phyloP scores from a whole-genome alignment of 202 grass and related monocot genomes.

The Setaria italica region DNA sequence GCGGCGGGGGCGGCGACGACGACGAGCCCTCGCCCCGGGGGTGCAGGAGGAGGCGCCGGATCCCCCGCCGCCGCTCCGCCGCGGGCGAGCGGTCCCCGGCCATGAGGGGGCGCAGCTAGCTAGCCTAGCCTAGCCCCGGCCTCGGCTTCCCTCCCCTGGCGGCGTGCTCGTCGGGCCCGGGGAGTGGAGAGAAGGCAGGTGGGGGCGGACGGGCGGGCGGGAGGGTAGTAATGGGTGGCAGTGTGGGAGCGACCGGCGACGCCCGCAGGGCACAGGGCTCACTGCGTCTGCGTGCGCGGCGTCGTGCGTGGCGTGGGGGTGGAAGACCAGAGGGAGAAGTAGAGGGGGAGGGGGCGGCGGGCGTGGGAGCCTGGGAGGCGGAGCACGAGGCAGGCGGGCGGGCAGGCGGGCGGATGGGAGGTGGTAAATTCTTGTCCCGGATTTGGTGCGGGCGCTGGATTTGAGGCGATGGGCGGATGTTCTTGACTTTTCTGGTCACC shows the following conservation, averaged over 20 bases:
- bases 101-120: slow-evolving; percentile 13
- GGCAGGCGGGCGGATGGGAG: not conserved
- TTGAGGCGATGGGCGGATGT: slow-evolving; percentile 45
- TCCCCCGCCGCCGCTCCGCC: slow-evolving; percentile 56
- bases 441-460: slow-evolving; percentile 51
- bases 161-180: not conserved
- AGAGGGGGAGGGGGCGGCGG: not conserved
- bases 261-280: slow-evolving; percentile 7
- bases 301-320: not conserved
- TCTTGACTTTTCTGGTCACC: not conserved
- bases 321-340: not conserved
- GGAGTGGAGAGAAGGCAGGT: not conserved
- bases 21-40: slow-evolving; percentile 44
- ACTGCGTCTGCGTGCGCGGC: not conserved
- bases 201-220: not conserved
- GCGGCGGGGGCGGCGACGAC: not conserved
- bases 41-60: slow-evolving; percentile 64
- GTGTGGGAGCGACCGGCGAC: slow-evolving; percentile 3
- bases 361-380: not conserved
- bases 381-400: not conserved
- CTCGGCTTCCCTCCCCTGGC: not conserved
- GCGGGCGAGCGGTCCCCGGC: slow-evolving; percentile 49
- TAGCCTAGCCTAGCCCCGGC: not conserved
- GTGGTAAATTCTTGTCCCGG: slow-evolving; percentile 56
- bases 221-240: slow-evolving; percentile 45